A percentile compares a stretch with the other conserved stretches of the same genome.
Evolutionary conservation across 176 grass and related monocot genomes (phyloP).

Genomic region (Oryza nivara): DNA sequence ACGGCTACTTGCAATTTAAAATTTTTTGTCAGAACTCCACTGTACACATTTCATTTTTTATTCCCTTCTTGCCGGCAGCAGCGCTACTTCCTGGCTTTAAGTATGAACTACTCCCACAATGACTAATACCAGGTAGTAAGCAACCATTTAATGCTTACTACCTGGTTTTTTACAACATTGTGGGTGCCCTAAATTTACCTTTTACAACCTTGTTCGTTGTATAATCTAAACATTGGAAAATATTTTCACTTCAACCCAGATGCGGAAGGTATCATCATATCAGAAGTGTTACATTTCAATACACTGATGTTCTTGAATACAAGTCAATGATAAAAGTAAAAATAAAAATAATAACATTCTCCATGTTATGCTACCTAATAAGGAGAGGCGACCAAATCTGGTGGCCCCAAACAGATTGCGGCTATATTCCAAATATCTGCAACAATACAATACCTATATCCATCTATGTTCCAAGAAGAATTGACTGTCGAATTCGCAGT

Average conservation of each 20-base stretch:
- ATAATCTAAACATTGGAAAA: not conserved
- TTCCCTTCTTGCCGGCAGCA: too few relatives aligned
- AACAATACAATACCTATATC: conserved; percentile 29
- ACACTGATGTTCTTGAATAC: not conserved
- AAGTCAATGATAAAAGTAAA: not conserved
- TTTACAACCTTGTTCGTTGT: not conserved
- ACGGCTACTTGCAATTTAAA: too few relatives aligned
- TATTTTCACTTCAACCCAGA: not conserved
- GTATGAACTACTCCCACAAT: too few relatives aligned
- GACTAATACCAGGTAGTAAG: too few relatives aligned
- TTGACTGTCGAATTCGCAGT: not conserved
- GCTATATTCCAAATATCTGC: conserved; percentile 9
- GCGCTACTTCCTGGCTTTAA: too few relatives aligned
- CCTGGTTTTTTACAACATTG: too few relatives aligned
- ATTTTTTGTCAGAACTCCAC: too few relatives aligned
- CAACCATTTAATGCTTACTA: too few relatives aligned
- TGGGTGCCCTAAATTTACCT: not conserved
- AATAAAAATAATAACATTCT: not conserved
- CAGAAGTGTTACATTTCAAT: not conserved
- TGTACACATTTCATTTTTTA: too few relatives aligned
- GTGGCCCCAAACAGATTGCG: conserved; percentile 27
- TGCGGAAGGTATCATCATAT: not conserved
- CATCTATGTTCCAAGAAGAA: conserved; percentile 21
- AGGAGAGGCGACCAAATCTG: conserved; percentile 15
- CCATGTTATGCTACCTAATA: conserved; percentile 30